A percentile compares a stretch with the other conserved stretches of the same genome.
Conservation (phyloP, 768 basidiomycete species). For the Rhizopogon roseolus region DNA sequence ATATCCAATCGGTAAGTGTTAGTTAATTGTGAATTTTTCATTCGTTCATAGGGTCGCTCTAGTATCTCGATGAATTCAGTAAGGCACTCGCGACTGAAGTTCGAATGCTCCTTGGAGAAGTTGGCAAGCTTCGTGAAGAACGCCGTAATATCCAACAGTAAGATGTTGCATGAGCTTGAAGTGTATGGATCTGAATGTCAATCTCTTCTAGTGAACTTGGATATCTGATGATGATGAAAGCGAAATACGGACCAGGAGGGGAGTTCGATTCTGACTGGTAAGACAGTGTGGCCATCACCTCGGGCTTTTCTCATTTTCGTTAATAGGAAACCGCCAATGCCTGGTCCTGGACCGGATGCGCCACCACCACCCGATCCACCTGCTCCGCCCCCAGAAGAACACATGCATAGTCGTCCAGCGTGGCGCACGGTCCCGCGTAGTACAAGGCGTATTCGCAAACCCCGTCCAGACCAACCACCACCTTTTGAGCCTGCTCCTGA, state of each 20-base stretch:
- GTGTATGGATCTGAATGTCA: not conserved
- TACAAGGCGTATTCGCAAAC: constrained; percentile 40
- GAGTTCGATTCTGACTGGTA: constrained; percentile 84
- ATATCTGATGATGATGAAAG: constrained; percentile 59
- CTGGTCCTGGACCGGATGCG: constrained; percentile 36
- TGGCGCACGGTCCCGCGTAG: constrained; percentile 53
- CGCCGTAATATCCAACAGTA: constrained; percentile 75
- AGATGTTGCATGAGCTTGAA: constrained; percentile 21
- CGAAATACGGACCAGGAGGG: constrained; percentile 81
- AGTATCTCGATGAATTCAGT: constrained; percentile 89
- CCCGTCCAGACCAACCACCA: constrained; percentile 27
- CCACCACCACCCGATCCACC: constrained; percentile 40
- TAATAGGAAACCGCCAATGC: constrained; percentile 40
- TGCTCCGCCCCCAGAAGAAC: constrained; percentile 38
- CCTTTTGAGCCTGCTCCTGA: constrained; percentile 29
- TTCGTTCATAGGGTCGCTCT: constrained; percentile 1
- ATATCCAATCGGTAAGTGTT: constrained; percentile 68
- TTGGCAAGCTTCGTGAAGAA: constrained; percentile 78
- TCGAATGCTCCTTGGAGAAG: constrained; percentile 76
- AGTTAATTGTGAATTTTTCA: not conserved
- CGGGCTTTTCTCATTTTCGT: constrained; percentile 4
- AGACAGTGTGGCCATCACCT: constrained; percentile 6
- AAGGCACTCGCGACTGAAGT: constrained; percentile 80
- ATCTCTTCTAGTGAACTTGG: constrained; percentile 60
- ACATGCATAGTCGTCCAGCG: constrained; percentile 44